These are phyloP conservation scores for Colletotrichum lentis DNA, from an alignment of 2,329 filamentous ascomycete genomes.

Conservation along the genomic window DNA sequence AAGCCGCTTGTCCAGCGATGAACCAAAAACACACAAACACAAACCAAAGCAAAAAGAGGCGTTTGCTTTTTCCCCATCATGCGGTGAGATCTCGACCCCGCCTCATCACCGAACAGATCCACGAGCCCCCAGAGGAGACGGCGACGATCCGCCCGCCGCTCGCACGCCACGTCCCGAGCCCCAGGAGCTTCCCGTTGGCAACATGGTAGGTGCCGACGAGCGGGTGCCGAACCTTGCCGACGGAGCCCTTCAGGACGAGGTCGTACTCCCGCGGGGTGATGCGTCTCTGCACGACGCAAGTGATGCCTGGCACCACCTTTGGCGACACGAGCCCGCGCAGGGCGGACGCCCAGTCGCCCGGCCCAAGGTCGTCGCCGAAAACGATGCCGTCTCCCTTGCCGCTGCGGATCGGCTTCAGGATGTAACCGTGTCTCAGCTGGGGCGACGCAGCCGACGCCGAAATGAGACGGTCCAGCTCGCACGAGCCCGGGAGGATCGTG, in stretches of 20 bases:
- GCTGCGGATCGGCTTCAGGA: constrained; percentile 51
- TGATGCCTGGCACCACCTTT: constrained; percentile 15
- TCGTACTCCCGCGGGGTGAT: constrained; percentile 46
- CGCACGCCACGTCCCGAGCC: constrained; percentile 47
- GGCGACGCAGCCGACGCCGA: constrained; percentile 30
- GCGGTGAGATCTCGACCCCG: constrained; percentile 7
- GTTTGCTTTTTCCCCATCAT: too few relatives aligned
- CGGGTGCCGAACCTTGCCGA: constrained; percentile 42
- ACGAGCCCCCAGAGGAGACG: constrained; percentile 46
- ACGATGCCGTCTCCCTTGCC: constrained; percentile 53
- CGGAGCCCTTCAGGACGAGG: constrained; percentile 44
- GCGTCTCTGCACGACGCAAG: constrained; percentile 45
- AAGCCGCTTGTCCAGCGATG: too few relatives aligned
- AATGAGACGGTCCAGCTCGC: constrained; percentile 41
- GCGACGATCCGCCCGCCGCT: constrained; percentile 46
- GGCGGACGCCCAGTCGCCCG: constrained; percentile 43
- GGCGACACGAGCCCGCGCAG: constrained; percentile 39
- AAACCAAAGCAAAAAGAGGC: too few relatives aligned
- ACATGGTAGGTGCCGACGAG: constrained; percentile 49
- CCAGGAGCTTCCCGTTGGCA: constrained; percentile 43
- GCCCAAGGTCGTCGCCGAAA: constrained; percentile 49
- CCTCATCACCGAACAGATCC: constrained; percentile 47
- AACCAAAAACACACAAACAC: too few relatives aligned
- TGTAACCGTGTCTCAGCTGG: constrained; percentile 42
- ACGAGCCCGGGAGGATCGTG: constrained; percentile 47